Percentiles rank a stretch among this genome's conserved stretches.
Conservation (phyloP, 2,329 filamentous ascomycete species). For the Cordyceps farinosa region DNA sequence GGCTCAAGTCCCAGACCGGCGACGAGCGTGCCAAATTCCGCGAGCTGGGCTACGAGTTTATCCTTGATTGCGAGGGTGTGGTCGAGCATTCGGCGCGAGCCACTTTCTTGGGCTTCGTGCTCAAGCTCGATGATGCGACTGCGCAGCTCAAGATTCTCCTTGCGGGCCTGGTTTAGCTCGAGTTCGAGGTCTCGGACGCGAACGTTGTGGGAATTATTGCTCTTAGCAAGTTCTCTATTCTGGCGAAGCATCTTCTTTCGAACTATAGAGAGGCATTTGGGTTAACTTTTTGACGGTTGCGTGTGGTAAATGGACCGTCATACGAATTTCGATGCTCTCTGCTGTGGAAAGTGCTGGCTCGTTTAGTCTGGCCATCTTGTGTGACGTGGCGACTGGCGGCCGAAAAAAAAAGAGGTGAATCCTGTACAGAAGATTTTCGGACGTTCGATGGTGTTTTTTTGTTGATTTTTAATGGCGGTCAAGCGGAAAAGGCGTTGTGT, state of each 20-base stretch:
- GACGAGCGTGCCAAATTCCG: constrained; percentile 66
- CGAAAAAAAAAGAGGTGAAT: neutral
- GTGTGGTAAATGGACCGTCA: constrained; percentile 32
- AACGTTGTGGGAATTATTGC: constrained; percentile 72
- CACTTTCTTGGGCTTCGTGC: constrained; percentile 61
- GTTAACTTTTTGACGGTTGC: neutral
- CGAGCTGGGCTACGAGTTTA: constrained; percentile 67
- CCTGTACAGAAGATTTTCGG: neutral
- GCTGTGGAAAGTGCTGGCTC: constrained; percentile 61
- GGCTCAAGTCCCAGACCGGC: constrained; percentile 61
- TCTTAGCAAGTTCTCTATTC: constrained; percentile 77
- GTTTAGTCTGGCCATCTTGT: constrained; percentile 76
- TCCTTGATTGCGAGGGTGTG: constrained; percentile 67
- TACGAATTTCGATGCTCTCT: constrained; percentile 69
- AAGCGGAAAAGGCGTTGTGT: neutral
- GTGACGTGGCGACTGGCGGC: constrained; percentile 18
- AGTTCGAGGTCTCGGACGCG: constrained; percentile 74
- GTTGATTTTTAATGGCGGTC: neutral
- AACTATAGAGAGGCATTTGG: constrained; percentile 47
- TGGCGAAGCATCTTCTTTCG: constrained; percentile 77
- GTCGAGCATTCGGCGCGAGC: constrained; percentile 57
- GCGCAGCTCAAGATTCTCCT: constrained; percentile 69
- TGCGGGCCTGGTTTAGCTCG: constrained; percentile 69
- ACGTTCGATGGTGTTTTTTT: neutral
- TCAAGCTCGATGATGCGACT: constrained; percentile 68